Conservation (phyloP, 2,329 filamentous ascomycete genomes). For the Scytalidium lignicola region DNA sequence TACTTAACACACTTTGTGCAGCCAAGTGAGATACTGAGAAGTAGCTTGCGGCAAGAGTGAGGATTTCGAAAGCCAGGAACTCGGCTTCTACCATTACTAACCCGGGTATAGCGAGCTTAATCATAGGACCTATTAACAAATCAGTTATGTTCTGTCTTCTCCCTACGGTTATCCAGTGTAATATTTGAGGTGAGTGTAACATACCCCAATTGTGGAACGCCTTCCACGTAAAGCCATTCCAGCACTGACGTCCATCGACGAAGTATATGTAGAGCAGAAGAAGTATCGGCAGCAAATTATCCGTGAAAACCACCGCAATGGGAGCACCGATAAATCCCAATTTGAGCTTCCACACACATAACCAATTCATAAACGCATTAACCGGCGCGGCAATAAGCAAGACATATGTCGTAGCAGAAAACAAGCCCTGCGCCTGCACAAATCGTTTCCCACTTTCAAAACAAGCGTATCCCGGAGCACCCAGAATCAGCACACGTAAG, state of each 20-base stretch:
- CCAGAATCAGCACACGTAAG: conserved; percentile 62
- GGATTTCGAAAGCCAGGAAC: conserved; percentile 86
- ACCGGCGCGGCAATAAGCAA: conserved; percentile 70
- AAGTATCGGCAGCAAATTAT: conserved; percentile 68
- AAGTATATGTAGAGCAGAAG: conserved; percentile 71
- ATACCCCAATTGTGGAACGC: conserved; percentile 66
- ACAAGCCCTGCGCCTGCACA: conserved; percentile 76
- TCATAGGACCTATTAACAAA: conserved; percentile 57
- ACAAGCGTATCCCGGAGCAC: conserved; percentile 68
- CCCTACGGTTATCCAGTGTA: too few relatives aligned
- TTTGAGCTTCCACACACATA: conserved; percentile 67
- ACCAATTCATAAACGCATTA: conserved; percentile 73
- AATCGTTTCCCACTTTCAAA: conserved; percentile 78
- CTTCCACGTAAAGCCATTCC: conserved; percentile 70
- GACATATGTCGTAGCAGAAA: conserved; percentile 74
- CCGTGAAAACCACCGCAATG: conserved; percentile 69
- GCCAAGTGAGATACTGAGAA: conserved; percentile 77
- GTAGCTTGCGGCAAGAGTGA: conserved; percentile 77
- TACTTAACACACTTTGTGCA: conserved; percentile 80
- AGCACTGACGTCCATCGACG: conserved; percentile 68
- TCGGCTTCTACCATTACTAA: conserved; percentile 94
- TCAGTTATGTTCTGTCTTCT: neutral
- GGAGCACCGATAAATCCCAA: conserved; percentile 76
- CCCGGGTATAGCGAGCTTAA: conserved; percentile 80
- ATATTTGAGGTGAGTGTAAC: too few relatives aligned